These are phyloP conservation scores for Solanum etuberosum DNA, from an alignment of 257 asterid species.

Conservation along the genomic window DNA sequence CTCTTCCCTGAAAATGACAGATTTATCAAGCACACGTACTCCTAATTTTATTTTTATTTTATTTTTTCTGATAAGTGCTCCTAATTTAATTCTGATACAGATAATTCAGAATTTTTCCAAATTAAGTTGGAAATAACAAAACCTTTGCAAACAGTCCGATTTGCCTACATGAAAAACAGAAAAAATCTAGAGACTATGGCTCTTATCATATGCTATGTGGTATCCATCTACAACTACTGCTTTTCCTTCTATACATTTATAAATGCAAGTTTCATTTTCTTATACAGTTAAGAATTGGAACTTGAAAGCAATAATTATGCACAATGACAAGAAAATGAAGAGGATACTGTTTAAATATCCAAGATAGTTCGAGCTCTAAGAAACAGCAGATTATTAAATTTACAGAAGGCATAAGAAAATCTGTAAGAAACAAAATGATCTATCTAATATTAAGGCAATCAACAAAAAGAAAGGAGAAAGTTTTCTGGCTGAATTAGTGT, in stretches of 20 bases:
- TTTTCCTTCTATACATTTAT: background rate
- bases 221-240: background rate
- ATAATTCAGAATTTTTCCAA: background rate
- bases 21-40: background rate
- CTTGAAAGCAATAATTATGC: background rate
- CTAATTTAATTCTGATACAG: background rate
- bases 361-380: background rate
- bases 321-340: background rate
- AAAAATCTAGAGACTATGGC: background rate
- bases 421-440: background rate
- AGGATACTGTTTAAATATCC: background rate
- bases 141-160: background rate
- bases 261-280: background rate
- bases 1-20: background rate
- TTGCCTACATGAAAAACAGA: background rate
- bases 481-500: conserved; percentile 1
- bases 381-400: background rate
- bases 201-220: background rate
- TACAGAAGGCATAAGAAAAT: background rate
- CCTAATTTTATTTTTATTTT: background rate
- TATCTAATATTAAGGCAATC: background rate
- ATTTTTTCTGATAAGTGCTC: background rate
- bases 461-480: background rate
- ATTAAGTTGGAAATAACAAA: background rate
- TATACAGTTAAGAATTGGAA: background rate